Evolutionary conservation across 78 protist species (phyloP).

Genomic region (Dictyostelium capitatum): DNA sequence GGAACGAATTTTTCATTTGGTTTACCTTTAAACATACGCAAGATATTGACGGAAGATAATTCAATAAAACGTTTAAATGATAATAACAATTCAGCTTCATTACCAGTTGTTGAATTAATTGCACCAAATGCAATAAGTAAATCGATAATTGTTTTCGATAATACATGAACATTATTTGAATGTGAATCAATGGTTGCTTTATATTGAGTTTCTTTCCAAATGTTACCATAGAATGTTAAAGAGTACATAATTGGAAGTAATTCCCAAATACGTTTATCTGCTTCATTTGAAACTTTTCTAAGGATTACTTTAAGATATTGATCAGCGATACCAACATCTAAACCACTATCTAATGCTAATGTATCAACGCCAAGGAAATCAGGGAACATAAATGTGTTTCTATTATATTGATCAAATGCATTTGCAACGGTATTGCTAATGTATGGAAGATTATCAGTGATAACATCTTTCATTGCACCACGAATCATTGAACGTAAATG

Average conservation of each 20-base stretch:
- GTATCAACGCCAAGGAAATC: slow-evolving; percentile 76
- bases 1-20: slow-evolving; percentile 25
- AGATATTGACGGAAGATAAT: slow-evolving; percentile 51
- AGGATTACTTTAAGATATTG: slow-evolving; percentile 80
- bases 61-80: slow-evolving; percentile 55
- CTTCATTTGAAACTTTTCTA: slow-evolving; percentile 46
- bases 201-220: slow-evolving; percentile 79
- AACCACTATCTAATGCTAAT: slow-evolving; percentile 82
- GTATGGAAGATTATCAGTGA: slow-evolving; percentile 56
- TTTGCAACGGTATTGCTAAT: slow-evolving; percentile 37
- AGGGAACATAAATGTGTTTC: slow-evolving; percentile 75
- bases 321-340: slow-evolving; percentile 82
- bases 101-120: slow-evolving; percentile 51
- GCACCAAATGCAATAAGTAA: slow-evolving; percentile 70
- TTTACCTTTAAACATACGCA: slow-evolving; percentile 28
- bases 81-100: slow-evolving; percentile 48
- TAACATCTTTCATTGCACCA: slow-evolving; percentile 45
- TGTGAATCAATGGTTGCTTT: slow-evolving; percentile 70
- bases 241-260: slow-evolving; percentile 82
- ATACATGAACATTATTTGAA: slow-evolving; percentile 73
- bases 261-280: slow-evolving; percentile 72
- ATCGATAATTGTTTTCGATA: slow-evolving; percentile 51
- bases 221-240: slow-evolving; percentile 40
- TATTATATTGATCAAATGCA: slow-evolving; percentile 75
- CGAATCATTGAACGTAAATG: slow-evolving; percentile 75